Evolutionary conservation across 2,329 filamentous ascomycete species (phyloP), one percentile per base, ranked within the genome.

Genomic region (Helicocarpus griseus): DNA sequence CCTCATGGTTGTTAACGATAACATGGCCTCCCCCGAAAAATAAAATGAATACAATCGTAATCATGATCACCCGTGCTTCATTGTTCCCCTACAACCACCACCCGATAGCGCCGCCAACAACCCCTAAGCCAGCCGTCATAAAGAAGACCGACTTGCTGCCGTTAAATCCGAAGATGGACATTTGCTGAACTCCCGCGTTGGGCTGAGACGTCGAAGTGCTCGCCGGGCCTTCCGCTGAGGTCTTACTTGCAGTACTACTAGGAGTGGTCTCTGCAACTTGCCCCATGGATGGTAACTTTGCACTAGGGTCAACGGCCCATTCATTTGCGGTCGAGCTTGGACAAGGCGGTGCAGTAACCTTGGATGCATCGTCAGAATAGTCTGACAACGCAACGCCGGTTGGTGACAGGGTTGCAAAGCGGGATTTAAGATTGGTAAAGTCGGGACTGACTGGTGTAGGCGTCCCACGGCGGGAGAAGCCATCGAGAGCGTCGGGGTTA

Each of bases 361-460:
- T 72, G 1, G 71, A 76, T 1, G 83, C 74, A n/a, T 78, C 77
- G 5, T 83, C 75, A 21, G 78, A 77, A 70, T 94, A 94, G 26
- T 78, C 77, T 1, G 79, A 77, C 48, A 77, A 77, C 39, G 77
- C 75, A 39, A 91, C 77, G 31, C 88, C 86, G 0, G 80, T 80
- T 0, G 89, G 87, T 6, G 73, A 78, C 49, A 88, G 71, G 3
- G 80, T 85, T 5, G 82, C 82, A 89, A 89, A 95, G 58, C 87
- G 82, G 26, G 73, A 76, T 71, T 83, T 82, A 53, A 95, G 77
- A 65, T 93, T 93, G 59, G 74, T 65, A 65, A 91, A 95, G 64
- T 95, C 89, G 0, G 89, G 87, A 5, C 72, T 71, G 26, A 89
- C 73, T 0, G 88, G 86, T 0, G 77, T 86, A 0, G 89, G 89